Evolutionary conservation across 2,329 filamentous ascomycete genomes (phyloP), one percentile per base, ranked within the genome.

Genomic region (Trichoderma harzianum): DNA sequence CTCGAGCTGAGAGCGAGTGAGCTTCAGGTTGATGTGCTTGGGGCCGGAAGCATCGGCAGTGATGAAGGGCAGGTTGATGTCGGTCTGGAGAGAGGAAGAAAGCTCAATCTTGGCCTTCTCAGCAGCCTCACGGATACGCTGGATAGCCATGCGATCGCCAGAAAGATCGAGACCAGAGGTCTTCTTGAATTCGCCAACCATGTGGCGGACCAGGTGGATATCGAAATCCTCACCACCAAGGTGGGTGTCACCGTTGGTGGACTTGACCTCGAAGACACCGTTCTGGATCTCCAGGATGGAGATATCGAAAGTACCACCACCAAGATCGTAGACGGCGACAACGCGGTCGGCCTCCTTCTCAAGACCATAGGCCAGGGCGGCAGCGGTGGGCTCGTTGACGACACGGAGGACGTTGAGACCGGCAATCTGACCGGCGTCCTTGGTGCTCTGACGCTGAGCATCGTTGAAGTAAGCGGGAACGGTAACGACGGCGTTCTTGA

Each of bases 91-190:
- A 72, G 95, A 95, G 39, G 95, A 98, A 14, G 95, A 98, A 77
- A 98, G 88, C 87, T 98, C 95, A 80, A 98, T 98, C 93, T 98
- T 98, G 82, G 95, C 95, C 91, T 98, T 98, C 90, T 98, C 95
- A 77, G 95, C 94, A 77, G 95, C 95, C 87, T 98, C 95, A 86
- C 95, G 95, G 83, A 98, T 98, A 90, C 95, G 92, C 90, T 98
- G 95, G 81, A 98, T 97, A 78, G 95, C 95, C 95, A 98, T 98
- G 83, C 95, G 94, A 87, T 98, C 95, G 80, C 85, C 86, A 72
- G 94, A 93, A 77, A 98, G 90, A 82, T 98, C 95, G 76, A 98
- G 92, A 75, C 93, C 92, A 75, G 93, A 94, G 77, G 97, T 93
- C 86, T 94, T 95, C 93, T 98, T 98, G 90, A 98, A 98, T 81